These are phyloP conservation scores for Yamadazyma paraphyllophila DNA, from an alignment of 805 yeast species.

Conservation along the genomic window DNA sequence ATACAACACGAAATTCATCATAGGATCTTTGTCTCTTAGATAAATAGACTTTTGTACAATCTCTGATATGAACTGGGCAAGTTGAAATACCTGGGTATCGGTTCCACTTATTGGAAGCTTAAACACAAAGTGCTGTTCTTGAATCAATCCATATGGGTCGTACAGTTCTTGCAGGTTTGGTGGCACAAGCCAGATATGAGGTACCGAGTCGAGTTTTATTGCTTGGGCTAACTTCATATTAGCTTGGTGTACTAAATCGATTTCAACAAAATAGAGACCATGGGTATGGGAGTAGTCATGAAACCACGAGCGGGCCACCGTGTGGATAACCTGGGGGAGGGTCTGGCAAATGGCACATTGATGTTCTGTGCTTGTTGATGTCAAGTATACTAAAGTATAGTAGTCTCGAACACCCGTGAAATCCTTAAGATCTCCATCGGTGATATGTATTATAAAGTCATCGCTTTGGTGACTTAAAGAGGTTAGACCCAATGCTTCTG, in stretches of 20 bases:
- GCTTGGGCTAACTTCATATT: constrained; percentile 42
- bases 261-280: constrained; percentile 45
- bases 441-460: constrained; percentile 42
- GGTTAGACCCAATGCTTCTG: constrained; percentile 12
- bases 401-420: constrained; percentile 52
- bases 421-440: constrained; percentile 38
- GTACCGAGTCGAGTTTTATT: constrained; percentile 50
- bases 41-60: constrained; percentile 43
- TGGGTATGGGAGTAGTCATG: constrained; percentile 41
- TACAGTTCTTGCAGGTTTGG: constrained; percentile 32
- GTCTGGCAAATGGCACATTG: constrained; percentile 49
- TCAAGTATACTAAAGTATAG: constrained; percentile 50
- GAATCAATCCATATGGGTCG: constrained; percentile 20
- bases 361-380: constrained; percentile 44
- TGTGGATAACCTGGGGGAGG: constrained; percentile 39
- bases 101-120: constrained; percentile 34
- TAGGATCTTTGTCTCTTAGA: constrained; percentile 41
- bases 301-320: constrained; percentile 40
- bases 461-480: constrained; percentile 7
- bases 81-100: constrained; percentile 41
- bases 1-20: constrained; percentile 41
- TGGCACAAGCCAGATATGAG: constrained; percentile 69
- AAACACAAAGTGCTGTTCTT: constrained; percentile 32
- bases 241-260: constrained; percentile 45
- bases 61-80: constrained; percentile 54